Evolutionary conservation across 176 grass and related monocot genomes (phyloP), one percentile per base, ranked within the genome.

Genomic region (Elaeis guineensis): DNA sequence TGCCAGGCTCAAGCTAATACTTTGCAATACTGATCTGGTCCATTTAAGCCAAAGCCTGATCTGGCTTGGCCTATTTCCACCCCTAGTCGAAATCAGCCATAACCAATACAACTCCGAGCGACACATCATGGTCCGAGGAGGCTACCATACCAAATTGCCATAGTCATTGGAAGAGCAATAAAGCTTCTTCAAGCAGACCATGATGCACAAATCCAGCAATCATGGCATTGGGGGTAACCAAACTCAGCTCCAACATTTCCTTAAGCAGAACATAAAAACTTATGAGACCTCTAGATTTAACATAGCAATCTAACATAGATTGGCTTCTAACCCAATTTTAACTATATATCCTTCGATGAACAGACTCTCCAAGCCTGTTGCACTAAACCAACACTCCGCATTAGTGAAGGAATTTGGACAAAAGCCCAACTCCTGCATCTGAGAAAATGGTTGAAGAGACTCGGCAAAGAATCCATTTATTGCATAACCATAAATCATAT

Each of bases 211-310:
- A 74, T 5, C 78, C 79, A 0, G 78, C 80, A 22, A 90, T 79
- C 68, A 90, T 62, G 4, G 82, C 75, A 51, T 86, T 90, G 78
- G 75, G 82, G 52, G 75, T 70, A 66, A 90, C 87, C 51, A 86
- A 25, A 64, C 53, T 64, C 19, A 78, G 72, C 70, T 73, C 51
- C 21, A 57, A 51, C 69, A 70, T 75, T 52, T 77, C 52, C 52
- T 52, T 25, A n/a, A 90, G 77, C 63, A 90, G 58, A 4, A 29
- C 23, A 49, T 58, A 60, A 1, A 78, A 73, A 16, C 76, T 74
- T 54, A 59, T 55, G 8, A 79, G 82, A 16, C 17, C 6, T 23
- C 79, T 22, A 59, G 72, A 86, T 56, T 86, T 90, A 5, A 59
- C 67, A 60, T 90, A 83, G 6, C 75, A 82, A 83, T 86, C 69